A percentile compares a stretch with the other conserved stretches of the same genome.
Evolutionary conservation across 768 basidiomycete genomes (phyloP).

Genomic region (Tricholoma saponaceum): DNA sequence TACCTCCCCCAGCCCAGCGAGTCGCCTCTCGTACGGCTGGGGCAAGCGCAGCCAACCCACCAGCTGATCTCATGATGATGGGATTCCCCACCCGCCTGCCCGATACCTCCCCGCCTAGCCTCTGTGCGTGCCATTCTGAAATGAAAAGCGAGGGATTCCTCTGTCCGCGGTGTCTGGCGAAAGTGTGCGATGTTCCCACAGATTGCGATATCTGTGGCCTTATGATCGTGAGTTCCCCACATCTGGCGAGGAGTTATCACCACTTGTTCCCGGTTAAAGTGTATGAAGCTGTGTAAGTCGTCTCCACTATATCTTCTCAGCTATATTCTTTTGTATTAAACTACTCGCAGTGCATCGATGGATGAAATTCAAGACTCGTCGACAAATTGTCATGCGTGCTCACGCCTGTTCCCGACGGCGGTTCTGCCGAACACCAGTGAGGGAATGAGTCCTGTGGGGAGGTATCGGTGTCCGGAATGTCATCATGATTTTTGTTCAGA

Average conservation of each 20-base stretch:
- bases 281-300: constrained; percentile 75
- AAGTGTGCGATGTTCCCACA: constrained; percentile 97
- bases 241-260: constrained; percentile 93
- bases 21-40: constrained; percentile 44
- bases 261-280: constrained; percentile 93
- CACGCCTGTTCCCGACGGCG: constrained; percentile 57
- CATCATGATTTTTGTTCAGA: constrained; percentile 86
- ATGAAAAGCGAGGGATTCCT: constrained; percentile 92
- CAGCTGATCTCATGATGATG: constrained; percentile 98
- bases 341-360: constrained; percentile 33
- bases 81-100: constrained; percentile 94
- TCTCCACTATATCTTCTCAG: constrained; percentile 1
- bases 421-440: constrained; percentile 38
- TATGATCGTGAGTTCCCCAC: constrained; percentile 97
- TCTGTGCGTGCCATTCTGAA: constrained; percentile 93
- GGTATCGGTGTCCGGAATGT: constrained; percentile 90
- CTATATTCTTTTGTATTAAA: constrained; percentile 1
- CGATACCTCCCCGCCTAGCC: constrained; percentile 71
- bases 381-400: constrained; percentile 74
- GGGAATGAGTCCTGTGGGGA: constrained; percentile 78
- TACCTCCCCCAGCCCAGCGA: constrained; percentile 89
- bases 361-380: constrained; percentile 29
- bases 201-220: constrained; percentile 96
- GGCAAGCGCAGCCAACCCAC: constrained; percentile 42
- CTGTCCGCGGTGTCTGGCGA: constrained; percentile 89